Evolutionary conservation across 768 basidiomycete genomes (phyloP).

Genomic region (Russula compacta): DNA sequence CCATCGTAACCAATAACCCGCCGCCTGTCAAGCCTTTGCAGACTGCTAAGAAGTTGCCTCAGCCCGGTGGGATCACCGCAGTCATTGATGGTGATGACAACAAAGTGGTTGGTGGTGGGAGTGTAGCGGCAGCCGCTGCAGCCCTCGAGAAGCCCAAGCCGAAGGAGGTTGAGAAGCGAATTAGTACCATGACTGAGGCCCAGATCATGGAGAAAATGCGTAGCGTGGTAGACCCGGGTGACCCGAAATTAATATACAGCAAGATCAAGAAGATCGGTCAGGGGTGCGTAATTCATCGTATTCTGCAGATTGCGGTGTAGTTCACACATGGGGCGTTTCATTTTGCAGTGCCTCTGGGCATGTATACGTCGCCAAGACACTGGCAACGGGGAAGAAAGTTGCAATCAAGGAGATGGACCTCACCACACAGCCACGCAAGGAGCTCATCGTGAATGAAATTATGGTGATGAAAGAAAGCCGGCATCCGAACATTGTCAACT

Average conservation of each 20-base stretch:
- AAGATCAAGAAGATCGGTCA: constrained; percentile 99
- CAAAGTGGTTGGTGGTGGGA: constrained; percentile 27
- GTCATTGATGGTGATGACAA: constrained; percentile 39
- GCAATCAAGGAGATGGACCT: constrained; percentile 99
- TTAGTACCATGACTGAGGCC: constrained; percentile 92
- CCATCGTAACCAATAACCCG: constrained; percentile 44
- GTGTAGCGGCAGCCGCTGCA: constrained; percentile 62
- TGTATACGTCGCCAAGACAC: constrained; percentile 93
- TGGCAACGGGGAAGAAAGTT: constrained; percentile 76
- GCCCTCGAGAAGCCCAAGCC: constrained; percentile 51
- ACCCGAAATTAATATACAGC: constrained; percentile 83
- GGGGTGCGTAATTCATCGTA: constrained; percentile 50
- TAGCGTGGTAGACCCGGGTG: constrained; percentile 76
- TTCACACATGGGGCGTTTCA: neutral
- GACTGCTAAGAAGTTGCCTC: constrained; percentile 45
- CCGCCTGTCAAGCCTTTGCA: constrained; percentile 69
- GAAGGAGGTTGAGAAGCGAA: constrained; percentile 71
- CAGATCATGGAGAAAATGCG: constrained; percentile 98
- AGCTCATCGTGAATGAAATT: constrained; percentile 96
- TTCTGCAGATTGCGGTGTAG: neutral
- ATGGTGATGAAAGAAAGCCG: constrained; percentile 98
- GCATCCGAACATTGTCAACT: constrained; percentile 96
- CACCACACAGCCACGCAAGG: constrained; percentile 89
- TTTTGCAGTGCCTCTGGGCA: constrained; percentile 81
- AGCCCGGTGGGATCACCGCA: constrained; percentile 44